Evolutionary conservation across 179 eudicot species (phyloP).

Genomic region (Corrigiola litoralis): DNA sequence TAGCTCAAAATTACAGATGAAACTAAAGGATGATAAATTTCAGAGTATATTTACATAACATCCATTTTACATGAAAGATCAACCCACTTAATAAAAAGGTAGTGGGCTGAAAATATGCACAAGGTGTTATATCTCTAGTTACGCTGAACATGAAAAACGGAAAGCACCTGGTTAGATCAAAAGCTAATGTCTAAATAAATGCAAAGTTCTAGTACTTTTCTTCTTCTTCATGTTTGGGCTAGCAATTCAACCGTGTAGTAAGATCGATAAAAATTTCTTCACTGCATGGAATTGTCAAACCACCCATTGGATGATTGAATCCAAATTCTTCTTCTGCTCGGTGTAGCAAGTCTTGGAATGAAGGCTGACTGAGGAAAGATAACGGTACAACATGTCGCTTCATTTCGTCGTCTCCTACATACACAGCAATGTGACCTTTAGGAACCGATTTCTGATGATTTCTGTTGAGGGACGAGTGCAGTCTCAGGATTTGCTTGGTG

Average conservation of each 20-base stretch:
- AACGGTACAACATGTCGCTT: constrained; percentile 29
- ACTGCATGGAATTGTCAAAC: constrained; percentile 35
- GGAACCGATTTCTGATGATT: constrained; percentile 30
- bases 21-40: too few relatives aligned
- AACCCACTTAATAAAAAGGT: constrained; percentile 1
- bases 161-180: too few relatives aligned
- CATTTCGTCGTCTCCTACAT: constrained; percentile 39
- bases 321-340: constrained; percentile 39
- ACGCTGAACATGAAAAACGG: not conserved
- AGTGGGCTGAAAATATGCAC: not conserved
- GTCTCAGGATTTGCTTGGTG: constrained; percentile 25
- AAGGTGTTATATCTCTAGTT: not conserved
- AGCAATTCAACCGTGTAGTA: constrained; percentile 11
- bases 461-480: constrained; percentile 16
- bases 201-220: not conserved
- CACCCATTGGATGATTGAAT: constrained; percentile 40
- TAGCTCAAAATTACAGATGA: too few relatives aligned
- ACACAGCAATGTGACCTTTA: constrained; percentile 37
- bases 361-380: constrained; percentile 27
- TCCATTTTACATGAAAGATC: not conserved
- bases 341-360: constrained; percentile 27
- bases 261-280: constrained; percentile 25
- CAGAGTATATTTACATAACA: too few relatives aligned
- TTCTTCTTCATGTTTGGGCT: not conserved
- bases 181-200: not conserved